phyloP scores from a whole-genome alignment of 2,329 filamentous ascomycete genomes.

The Aureobasidium uvarum region DNA sequence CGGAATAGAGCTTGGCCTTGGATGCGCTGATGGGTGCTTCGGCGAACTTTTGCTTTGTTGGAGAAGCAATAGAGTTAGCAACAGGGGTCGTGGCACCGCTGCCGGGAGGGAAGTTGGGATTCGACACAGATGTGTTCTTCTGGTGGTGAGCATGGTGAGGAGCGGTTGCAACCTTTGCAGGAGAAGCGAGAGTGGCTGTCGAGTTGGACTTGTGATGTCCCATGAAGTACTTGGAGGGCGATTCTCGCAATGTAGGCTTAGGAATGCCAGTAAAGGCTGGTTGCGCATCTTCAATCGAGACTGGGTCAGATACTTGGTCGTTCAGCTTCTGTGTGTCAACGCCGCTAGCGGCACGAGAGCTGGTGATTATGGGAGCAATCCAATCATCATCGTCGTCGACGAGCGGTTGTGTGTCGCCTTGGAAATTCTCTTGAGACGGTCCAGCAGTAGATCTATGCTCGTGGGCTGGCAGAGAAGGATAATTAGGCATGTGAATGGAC shows the following conservation, averaged over 20 bases:
- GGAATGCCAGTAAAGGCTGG: neutral
- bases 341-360: slow-evolving; percentile 22
- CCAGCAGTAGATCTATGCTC: slow-evolving; percentile 29
- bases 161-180: slow-evolving; percentile 41
- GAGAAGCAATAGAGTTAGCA: slow-evolving; percentile 59
- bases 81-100: slow-evolving; percentile 40
- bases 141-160: slow-evolving; percentile 48
- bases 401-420: slow-evolving; percentile 27
- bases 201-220: slow-evolving; percentile 40
- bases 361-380: slow-evolving; percentile 53
- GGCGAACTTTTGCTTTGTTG: slow-evolving; percentile 51
- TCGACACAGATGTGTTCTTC: slow-evolving; percentile 54
- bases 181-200: slow-evolving; percentile 45
- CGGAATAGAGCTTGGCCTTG: slow-evolving; percentile 88
- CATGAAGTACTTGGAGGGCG: slow-evolving; percentile 21
- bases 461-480: slow-evolving; percentile 30
- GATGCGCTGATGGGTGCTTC: slow-evolving; percentile 88
- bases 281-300: slow-evolving; percentile 8
- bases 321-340: slow-evolving; percentile 20
- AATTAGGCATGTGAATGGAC: slow-evolving; percentile 41
- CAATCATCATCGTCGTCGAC: slow-evolving; percentile 58
- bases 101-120: slow-evolving; percentile 42
- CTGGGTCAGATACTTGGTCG: slow-evolving; percentile 3
- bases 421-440: slow-evolving; percentile 29
- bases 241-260: slow-evolving; percentile 10